phyloP scores from a whole-genome alignment of 768 basidiomycete genomes.

The Inosperma sp. region DNA sequence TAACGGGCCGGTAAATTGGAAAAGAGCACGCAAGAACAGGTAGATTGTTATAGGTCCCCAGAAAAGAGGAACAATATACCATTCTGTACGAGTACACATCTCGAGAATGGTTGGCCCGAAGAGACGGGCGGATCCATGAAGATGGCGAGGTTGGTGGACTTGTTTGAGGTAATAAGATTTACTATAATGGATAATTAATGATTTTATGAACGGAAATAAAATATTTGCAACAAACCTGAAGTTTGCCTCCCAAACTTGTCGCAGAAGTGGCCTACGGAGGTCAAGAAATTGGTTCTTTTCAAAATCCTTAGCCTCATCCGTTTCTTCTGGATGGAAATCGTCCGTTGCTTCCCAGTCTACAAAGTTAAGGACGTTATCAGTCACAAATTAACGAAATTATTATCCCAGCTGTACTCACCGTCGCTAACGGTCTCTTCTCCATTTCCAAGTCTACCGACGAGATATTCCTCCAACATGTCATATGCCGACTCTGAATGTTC shows the following conservation, averaged over 20 bases:
- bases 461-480: conserved; percentile 85
- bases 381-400: background rate
- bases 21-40: conserved; percentile 74
- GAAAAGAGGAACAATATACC: conserved; percentile 89
- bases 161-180: conserved; percentile 96
- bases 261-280: conserved; percentile 74
- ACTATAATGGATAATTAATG: conserved; percentile 33
- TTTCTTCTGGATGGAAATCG: conserved; percentile 89
- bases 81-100: conserved; percentile 80
- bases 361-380: conserved; percentile 5
- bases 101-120: conserved; percentile 83
- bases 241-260: conserved; percentile 84
- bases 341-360: conserved; percentile 87
- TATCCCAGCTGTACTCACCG: conserved; percentile 42
- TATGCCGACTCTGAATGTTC: conserved; percentile 90
- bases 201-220: background rate
- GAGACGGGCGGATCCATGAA: conserved; percentile 76
- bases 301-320: conserved; percentile 75
- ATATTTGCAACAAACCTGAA: conserved; percentile 56
- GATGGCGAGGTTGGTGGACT: conserved; percentile 93
- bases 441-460: conserved; percentile 76
- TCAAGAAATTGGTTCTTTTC: conserved; percentile 91
- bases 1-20: conserved; percentile 73
- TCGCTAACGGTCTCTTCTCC: conserved; percentile 74
- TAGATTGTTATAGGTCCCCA: conserved; percentile 87